Evolutionary conservation across 495 filamentous ascomycete species (phyloP), one percentile per base, ranked within the genome.

Genomic region (Pyrenula massariospora): DNA sequence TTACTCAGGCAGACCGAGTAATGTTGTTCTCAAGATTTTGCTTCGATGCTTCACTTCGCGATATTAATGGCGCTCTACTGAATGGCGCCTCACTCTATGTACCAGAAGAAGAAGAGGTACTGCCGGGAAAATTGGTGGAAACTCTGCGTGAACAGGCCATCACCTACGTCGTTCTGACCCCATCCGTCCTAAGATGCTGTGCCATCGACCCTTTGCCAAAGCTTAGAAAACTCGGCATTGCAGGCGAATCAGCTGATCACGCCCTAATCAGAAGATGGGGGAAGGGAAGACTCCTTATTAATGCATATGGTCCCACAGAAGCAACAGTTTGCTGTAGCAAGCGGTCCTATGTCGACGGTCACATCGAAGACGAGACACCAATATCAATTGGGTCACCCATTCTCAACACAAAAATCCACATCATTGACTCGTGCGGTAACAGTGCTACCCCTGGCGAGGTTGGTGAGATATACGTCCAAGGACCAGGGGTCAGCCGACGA

Each of bases 381-480:
- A 65, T 71, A 8, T 64, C 63, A 15, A 23, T 61, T 36, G 64
- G 31, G 8, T 42, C 31, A 42, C 31, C 31, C 31, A 42, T 42
- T 15, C 31, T 42, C 31, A 42, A 42, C 15, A 42, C 31, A 42
- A 15, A 42, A 42, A 63, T 48, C 63, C 62, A 19, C 59, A 73
- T 19, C 63, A 81, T 0, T 66, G 65, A 23, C 75, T 67, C 57
- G 78, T 84, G 54, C 80, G 82, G 0, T 66, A 69, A 42, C 72
- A 70, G 2, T 66, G 1, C 65, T 85, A 1, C 67, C 68, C 0
- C 78, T 79, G 0, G 25, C 82, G 5, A 80, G 81, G 70, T 79
- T 31, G 80, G 80, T 0, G 79, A 83, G 58, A 67, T 83, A 15
- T 66, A 73, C 0, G 63, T 82, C 12, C 75, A 76, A 58, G 78